Base-by-base conservation (phyloP, 768 basidiomycete genomes). In the Suillus bovinus region DNA sequence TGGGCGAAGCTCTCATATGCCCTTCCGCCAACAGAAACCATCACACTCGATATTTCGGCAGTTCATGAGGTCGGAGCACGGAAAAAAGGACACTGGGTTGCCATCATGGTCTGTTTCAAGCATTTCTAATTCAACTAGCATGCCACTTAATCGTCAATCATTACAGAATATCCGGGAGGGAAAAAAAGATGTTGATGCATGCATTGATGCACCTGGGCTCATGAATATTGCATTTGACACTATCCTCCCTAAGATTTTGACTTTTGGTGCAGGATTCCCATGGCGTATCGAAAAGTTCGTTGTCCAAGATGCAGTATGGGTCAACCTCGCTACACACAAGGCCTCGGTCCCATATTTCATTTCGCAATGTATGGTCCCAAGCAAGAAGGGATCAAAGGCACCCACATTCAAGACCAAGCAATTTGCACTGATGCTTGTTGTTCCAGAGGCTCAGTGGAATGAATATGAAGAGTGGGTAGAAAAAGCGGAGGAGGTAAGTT, bases 121-220 rank as follows among this genome's bases (percentile, higher is more conserved):
- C n/a, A n/a, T n/a, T n/a, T n/a, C n/a, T n/a, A n/a, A n/a, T 33
- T 20, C 42, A n/a, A 22, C n/a, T 4, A 22, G 11, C 11, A 16
- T 50, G n/a, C 3, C 13, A n/a, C 31, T 20, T 33, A 36, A 31
- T 62, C 16, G 14, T 62, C 24, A 61, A n/a, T 41, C 36, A 22
- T n/a, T 17, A 14, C 13, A 64, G 64, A 64, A 58, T 42, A 64
- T 64, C 1, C 17, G 34, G 1, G 61, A 64, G 17, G 64, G 64
- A 1, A 59, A 49, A 20, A 64, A 50, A 6, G 64, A 54, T 24
- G 36, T 64, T 50, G 58, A 62, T 34, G 58, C 64, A 13, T 2
- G 22, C 6, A 39, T 46, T 7, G 29, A 22, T n/a, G 34, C 58
- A 20, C 44, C 58, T 8, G 50, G 24, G 1, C 58, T 64, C 11